These are phyloP conservation scores for Breviolum minutum DNA, from an alignment of 73 alveolate genomes.

Conservation along the genomic window DNA sequence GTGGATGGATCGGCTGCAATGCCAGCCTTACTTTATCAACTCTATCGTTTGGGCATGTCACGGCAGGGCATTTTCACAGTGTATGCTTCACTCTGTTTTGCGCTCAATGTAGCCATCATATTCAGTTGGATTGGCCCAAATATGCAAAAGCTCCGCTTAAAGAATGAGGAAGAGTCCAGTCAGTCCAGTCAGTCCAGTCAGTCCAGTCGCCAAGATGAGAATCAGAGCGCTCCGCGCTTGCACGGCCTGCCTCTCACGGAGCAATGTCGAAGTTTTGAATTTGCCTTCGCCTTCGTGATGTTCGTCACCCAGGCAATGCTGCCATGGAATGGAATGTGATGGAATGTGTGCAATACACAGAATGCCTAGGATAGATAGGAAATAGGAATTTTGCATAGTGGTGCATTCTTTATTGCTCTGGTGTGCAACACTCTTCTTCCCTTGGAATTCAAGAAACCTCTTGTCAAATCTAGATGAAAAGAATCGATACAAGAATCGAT, in stretches of 20 bases:
- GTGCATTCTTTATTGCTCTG: not conserved
- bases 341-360: not conserved
- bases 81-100: conserved; percentile 19
- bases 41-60: not conserved
- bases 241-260: conserved; percentile 38
- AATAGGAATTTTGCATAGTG: not conserved
- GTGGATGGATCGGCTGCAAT: conserved; percentile 61
- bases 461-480: not conserved
- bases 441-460: too few species aligned
- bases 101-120: not conserved
- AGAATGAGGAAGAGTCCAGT: conserved; percentile 9
- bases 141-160: not conserved
- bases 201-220: not conserved
- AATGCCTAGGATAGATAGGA: not conserved
- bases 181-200: not conserved
- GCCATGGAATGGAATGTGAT: not conserved
- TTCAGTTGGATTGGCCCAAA: conserved; percentile 38
- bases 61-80: not conserved
- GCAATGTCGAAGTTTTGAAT: conserved; percentile 29
- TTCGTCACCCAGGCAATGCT: conserved; percentile 39
- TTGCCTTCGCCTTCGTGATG: conserved; percentile 58
- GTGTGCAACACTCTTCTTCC: not conserved
- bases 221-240: conserved; percentile 1
- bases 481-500: too few species aligned
- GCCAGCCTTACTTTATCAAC: conserved; percentile 31